These are phyloP conservation scores for Sarocladium oryzae DNA, from an alignment of 2,329 filamentous ascomycete genomes.

Conservation along the genomic window DNA sequence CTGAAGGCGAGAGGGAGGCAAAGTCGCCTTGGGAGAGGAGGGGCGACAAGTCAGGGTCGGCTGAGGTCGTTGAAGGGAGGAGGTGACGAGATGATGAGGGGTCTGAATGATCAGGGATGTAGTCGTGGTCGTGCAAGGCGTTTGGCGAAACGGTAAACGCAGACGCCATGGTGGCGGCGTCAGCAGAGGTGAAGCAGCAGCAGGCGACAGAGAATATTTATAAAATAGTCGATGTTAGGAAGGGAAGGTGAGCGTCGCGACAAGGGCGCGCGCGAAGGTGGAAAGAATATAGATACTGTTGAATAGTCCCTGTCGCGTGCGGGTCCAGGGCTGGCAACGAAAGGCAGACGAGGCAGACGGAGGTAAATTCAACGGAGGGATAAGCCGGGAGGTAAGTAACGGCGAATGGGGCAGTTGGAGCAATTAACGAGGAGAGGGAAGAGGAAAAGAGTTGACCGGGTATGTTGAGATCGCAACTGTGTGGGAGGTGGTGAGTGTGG, in stretches of 20 bases:
- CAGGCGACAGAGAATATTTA: not conserved
- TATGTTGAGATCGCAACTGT: not conserved
- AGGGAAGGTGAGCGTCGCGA: not conserved
- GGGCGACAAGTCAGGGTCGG: conserved; percentile 34
- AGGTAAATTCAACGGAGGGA: not conserved
- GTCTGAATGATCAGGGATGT: conserved; percentile 26
- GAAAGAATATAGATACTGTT: not conserved
- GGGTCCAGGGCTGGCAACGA: conserved; percentile 1
- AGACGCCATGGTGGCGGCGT: conserved; percentile 7
- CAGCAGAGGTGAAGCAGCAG: not conserved
- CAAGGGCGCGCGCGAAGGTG: not conserved
- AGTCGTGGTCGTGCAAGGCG: conserved; percentile 19
- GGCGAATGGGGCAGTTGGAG: not conserved
- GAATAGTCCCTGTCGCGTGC: not conserved
- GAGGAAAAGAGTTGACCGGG: not conserved
- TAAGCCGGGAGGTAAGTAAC: not conserved
- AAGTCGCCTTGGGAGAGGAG: conserved; percentile 33
- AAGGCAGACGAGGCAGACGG: conserved; percentile 7
- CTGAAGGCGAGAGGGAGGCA: conserved; percentile 20
- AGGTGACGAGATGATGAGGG: conserved; percentile 20
- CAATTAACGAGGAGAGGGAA: no score
- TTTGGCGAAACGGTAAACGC: conserved; percentile 6
- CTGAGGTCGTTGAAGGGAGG: conserved; percentile 22
- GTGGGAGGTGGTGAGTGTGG: conserved; percentile 1
- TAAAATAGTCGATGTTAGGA: not conserved